Base-by-base conservation (phyloP, 1,284 basidiomycete genomes). In the Tilletia caries region DNA sequence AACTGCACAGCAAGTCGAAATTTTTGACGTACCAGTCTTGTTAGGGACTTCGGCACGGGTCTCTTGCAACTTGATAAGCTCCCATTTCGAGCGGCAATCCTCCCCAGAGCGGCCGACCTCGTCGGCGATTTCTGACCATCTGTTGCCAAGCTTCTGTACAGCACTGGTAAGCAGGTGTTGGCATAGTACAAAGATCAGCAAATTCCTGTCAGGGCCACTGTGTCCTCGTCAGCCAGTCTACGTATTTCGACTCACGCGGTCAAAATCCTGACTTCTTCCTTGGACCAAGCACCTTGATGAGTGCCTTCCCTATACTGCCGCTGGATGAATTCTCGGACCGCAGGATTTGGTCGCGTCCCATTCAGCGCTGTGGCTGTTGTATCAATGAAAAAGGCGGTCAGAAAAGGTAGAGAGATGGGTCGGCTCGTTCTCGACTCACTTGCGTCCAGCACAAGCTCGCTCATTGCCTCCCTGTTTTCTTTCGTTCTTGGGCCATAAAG, bases 21-120 rank as follows among this genome's bases (percentile, higher is more conserved):
- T 41, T 41, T n/a, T 41, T 15, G 37, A 41, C 37, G 15, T 41
- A 41, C 37, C 37, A 10, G 37, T 41, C 10, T 10, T 41, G 37
- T 10, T 10, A 15, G 8, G 8, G 15, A 6, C 37, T 15, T 6
- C 8, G 37, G 37, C 37, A 15, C 37, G 37, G 10, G 8, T 41
- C 15, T 41, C 37, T 27, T 34, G 15, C 29, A 15, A 33, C 6
- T 34, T 18, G 2, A 62, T 13, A 3, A 62, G 58, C 32, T 29
- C 27, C 15, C 15, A 37, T 33, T 23, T 33, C 29, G 32, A 33
- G 29, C 58, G 58, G 33, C 58, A 62, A 29, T 62, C 58, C 8
- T 62, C 58, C 15, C 58, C 58, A 3, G 58, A 3, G 58, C 58
- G 58, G 5, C 58, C 58, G 58, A 62, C 58, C 8, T 62, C 58